These are phyloP conservation scores for Seiridium cupressi DNA, from an alignment of 2,329 filamentous ascomycete species.

Conservation along the genomic window DNA sequence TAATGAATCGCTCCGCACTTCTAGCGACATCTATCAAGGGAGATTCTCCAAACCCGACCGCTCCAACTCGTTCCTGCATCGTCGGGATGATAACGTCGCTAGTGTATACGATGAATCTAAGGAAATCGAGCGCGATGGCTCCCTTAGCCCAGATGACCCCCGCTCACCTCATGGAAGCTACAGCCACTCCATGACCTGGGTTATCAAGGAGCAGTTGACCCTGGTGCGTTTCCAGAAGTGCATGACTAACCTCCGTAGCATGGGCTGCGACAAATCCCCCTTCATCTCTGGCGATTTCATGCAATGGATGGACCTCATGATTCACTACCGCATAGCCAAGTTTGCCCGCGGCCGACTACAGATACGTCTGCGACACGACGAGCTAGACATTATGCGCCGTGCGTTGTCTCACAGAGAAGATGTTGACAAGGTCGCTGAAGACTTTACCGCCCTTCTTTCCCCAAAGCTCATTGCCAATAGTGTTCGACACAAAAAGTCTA, in stretches of 20 bases:
- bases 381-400: neutral
- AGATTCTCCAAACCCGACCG: too few relatives aligned
- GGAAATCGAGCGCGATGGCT: too few relatives aligned
- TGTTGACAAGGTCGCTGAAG: neutral
- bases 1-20: too few relatives aligned
- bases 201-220: slow-evolving; percentile 31
- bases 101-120: too few relatives aligned
- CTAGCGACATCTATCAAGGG: too few relatives aligned
- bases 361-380: neutral
- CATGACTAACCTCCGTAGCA: slow-evolving; percentile 31
- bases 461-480: neutral
- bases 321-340: neutral
- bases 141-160: too few relatives aligned
- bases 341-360: neutral
- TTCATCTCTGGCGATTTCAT: slow-evolving; percentile 33
- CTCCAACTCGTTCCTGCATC: too few relatives aligned
- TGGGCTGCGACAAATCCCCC: slow-evolving; percentile 34
- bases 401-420: neutral
- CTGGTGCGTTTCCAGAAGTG: slow-evolving; percentile 33
- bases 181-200: slow-evolving; percentile 22
- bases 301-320: slow-evolving; percentile 18
- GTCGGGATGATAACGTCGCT: too few relatives aligned
- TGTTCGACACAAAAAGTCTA: neutral
- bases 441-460: neutral
- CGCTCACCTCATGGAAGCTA: neutral